Percentiles rank a stretch among this genome's conserved stretches.
These are phyloP conservation scores for Clitopilus hobsonii DNA, from an alignment of 768 basidiomycete species.

Conservation along the genomic window DNA sequence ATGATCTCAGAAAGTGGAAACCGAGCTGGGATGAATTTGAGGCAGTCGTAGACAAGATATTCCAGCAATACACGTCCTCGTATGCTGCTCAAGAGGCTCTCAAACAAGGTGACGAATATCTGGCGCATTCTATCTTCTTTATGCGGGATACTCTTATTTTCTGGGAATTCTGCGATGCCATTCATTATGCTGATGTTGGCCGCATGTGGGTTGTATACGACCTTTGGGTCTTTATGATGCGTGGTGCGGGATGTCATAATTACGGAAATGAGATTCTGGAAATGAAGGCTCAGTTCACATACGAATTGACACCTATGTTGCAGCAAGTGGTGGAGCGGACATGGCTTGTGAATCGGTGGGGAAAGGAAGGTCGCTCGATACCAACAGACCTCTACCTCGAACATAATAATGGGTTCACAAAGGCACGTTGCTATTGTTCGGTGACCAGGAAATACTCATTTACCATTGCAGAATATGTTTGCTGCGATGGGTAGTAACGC, in stretches of 20 bases:
- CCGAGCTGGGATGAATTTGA: neutral
- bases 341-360: constrained; percentile 11
- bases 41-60: neutral
- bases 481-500: constrained; percentile 10
- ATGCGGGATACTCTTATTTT: constrained; percentile 10
- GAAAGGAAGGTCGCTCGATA: constrained; percentile 7
- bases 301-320: constrained; percentile 5
- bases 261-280: constrained; percentile 11
- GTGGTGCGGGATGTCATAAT: constrained; percentile 11
- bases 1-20: constrained; percentile 2
- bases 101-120: constrained; percentile 5
- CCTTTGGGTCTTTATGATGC: constrained; percentile 12
- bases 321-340: constrained; percentile 7
- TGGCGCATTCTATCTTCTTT: constrained; percentile 10
- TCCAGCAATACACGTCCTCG: constrained; percentile 2
- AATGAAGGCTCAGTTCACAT: constrained; percentile 11
- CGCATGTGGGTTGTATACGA: constrained; percentile 11
- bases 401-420: constrained; percentile 12
- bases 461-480: constrained; percentile 11
- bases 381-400: constrained; percentile 9
- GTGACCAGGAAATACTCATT: neutral
- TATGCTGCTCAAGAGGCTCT: constrained; percentile 9
- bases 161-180: constrained; percentile 12
- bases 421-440: constrained; percentile 1
- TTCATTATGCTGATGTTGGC: constrained; percentile 12